Conservation (phyloP, 495 filamentous ascomycete genomes). For the Podospora anserina region DNA sequence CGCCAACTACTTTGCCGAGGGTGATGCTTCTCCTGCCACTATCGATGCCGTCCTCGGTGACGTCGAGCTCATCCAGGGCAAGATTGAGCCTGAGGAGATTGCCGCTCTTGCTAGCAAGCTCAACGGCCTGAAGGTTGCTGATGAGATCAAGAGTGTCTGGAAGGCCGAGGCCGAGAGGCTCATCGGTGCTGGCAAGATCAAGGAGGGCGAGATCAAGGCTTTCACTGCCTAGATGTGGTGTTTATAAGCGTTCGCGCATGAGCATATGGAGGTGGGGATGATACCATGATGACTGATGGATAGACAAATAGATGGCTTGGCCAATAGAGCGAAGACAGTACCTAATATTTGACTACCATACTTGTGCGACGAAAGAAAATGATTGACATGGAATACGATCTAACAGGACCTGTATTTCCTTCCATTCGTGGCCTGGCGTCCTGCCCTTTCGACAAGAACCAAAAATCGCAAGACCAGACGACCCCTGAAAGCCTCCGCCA, state of each 20-base stretch:
- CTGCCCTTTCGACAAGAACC: neutral
- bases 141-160: conserved; percentile 65
- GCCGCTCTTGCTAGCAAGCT: conserved; percentile 74
- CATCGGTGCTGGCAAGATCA: conserved; percentile 74
- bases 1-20: conserved; percentile 81
- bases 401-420: neutral
- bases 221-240: conserved; percentile 28
- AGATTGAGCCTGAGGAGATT: conserved; percentile 86
- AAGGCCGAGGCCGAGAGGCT: conserved; percentile 68
- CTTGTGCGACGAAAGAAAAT: neutral
- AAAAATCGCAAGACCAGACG: neutral
- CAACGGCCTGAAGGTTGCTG: conserved; percentile 65
- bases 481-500: neutral
- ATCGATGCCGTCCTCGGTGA: conserved; percentile 83
- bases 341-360: neutral
- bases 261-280: conserved; percentile 5
- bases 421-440: neutral
- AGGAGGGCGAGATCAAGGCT: conserved; percentile 64
- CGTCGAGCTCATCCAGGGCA: conserved; percentile 81
- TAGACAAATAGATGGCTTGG: conserved; percentile 7
- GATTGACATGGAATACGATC: neutral
- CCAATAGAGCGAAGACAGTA: conserved; percentile 1
- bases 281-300: conserved; percentile 3
- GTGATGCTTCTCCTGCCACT: conserved; percentile 63
- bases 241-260: conserved; percentile 5